Conservation (phyloP, 352 stramenopile genomes). For the Globisporangium lucens region DNA sequence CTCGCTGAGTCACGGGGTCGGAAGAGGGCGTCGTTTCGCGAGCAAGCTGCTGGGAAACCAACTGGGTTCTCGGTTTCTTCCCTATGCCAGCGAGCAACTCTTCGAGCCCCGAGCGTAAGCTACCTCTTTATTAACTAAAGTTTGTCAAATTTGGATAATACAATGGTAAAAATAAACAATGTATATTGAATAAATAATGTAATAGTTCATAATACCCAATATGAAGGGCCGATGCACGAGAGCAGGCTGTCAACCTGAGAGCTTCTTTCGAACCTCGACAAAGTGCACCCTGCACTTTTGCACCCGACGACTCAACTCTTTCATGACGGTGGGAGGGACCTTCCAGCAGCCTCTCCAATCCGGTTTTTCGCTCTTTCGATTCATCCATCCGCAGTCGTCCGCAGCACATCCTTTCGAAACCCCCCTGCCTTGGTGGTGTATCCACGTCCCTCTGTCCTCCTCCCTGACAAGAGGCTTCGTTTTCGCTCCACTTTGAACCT, state of each 20-base stretch:
- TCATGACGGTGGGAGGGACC: background rate
- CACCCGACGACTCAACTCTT: background rate
- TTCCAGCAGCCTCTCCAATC: background rate
- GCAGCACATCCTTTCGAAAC: background rate
- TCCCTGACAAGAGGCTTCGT: background rate
- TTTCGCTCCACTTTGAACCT: background rate
- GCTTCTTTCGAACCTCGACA: background rate
- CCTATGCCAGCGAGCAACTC: background rate
- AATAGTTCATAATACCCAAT: background rate
- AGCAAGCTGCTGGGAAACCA: slow-evolving; percentile 10
- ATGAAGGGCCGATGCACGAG: background rate
- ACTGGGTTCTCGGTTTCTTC: slow-evolving; percentile 9
- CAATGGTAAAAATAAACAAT: background rate
- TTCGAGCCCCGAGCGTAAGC: background rate
- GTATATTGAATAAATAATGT: background rate
- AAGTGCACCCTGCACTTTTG: background rate
- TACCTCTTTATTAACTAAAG: background rate
- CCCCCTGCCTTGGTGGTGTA: background rate
- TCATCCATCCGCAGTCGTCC: background rate
- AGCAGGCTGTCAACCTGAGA: background rate
- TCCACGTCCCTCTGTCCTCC: background rate
- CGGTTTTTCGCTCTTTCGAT: background rate
- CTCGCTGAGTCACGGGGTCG: background rate
- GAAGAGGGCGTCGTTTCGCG: slow-evolving; percentile 3
- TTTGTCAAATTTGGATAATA: background rate